phyloP scores from a whole-genome alignment of 192 early-diverging fungal genomes.

The Lobosporangium transversale region DNA sequence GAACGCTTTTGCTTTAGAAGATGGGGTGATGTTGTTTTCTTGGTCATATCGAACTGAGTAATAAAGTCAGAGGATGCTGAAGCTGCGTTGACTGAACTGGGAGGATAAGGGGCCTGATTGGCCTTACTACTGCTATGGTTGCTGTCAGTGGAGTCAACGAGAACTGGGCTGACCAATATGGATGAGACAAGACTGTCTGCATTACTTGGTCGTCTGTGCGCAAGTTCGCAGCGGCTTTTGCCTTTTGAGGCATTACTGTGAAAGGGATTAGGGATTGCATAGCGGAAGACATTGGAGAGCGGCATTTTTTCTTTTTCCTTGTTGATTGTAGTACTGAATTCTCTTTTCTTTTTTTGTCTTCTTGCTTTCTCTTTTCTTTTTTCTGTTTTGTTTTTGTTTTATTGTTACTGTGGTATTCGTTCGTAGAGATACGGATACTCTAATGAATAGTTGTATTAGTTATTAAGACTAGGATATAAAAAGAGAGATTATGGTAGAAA shows the following conservation, averaged over 20 bases:
- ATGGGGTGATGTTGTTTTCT: background rate
- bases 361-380: no score
- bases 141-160: no score
- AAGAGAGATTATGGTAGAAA: background rate
- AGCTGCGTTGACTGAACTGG: background rate
- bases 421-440: no score
- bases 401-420: no score
- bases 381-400: no score
- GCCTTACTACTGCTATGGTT: background rate
- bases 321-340: no score
- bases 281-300: constrained; percentile 33
- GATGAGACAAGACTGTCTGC: no score
- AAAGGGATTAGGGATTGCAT: constrained; percentile 18
- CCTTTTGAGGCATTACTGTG: background rate
- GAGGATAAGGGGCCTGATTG: background rate
- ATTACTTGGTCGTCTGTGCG: background rate
- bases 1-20: background rate
- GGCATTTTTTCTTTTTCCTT: no score
- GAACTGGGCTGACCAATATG: background rate
- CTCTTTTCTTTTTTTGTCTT: no score
- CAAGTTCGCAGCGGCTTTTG: no score
- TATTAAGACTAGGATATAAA: background rate
- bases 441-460: background rate
- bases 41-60: constrained; percentile 1
- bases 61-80: background rate